Evolutionary conservation across 345 rosid species (phyloP), one percentile per base, ranked within the genome.

Genomic region (Schrenkiella parvula): DNA sequence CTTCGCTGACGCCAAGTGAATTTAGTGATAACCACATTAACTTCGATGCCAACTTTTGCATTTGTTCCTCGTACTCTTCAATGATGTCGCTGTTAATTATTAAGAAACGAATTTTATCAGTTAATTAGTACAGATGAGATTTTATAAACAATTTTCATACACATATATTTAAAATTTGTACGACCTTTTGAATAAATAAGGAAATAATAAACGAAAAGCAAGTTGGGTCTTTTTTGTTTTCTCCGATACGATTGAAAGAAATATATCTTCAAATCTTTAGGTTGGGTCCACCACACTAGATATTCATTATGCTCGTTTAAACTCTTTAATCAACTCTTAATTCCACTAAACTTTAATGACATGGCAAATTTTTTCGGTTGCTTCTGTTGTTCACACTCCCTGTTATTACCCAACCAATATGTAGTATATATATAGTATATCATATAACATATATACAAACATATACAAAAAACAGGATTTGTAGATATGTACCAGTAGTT

Each of bases 51-150:
- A 93, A 77, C 44, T 77, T 81, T 53, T 75, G 80, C 86, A 90
- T 85, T 73, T 82, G 76, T 78, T 86, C 81, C 86, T 88, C 83
- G 76, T 87, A 93, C 58, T 77, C 85, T 62, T 90, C 87, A 61
- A 90, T 83, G 14, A 76, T 73, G 14, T 83, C 85, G 68, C 98
- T 76, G 75, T 64, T 70, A 31, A 44, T 32, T 84, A 18, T 11
- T 14, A 41, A 61, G 43, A 59, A 54, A 73, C 50, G 37, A 50
- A 19, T 38, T 61, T 53, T 29, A 42, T 42, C 42, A 26, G 43
- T 8, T 38, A 38, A 58, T 58, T 47, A 57, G 52, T 66, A 58
- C 44, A 58, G 0, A 48, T 38, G 42, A 25, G 43, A 31, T 53
- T 53, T 47, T 52, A 58, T 0, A 25, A 23, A 75, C 37, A 67